A percentile compares a stretch with the other conserved stretches of the same genome.
These are phyloP conservation scores for Auriculariales sp. DNA, from an alignment of 768 basidiomycete genomes.

Conservation along the genomic window DNA sequence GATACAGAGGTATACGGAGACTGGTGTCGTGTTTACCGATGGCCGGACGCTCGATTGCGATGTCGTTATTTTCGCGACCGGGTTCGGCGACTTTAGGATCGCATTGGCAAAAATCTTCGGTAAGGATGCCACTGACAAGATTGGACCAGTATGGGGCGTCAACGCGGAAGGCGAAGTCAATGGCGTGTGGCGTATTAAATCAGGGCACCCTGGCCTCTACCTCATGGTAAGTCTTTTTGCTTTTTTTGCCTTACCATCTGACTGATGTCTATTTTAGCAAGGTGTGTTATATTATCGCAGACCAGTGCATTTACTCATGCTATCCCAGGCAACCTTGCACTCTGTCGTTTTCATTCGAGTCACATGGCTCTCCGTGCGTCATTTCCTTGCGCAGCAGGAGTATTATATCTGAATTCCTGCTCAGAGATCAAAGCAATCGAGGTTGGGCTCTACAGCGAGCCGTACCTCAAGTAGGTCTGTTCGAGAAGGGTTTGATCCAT, in stretches of 20 bases:
- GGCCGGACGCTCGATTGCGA: constrained; percentile 34
- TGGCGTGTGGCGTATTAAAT: constrained; percentile 32
- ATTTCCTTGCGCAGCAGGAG: background rate
- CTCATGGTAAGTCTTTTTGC: constrained; percentile 19
- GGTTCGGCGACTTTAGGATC: constrained; percentile 29
- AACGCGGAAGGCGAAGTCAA: constrained; percentile 49
- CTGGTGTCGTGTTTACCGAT: constrained; percentile 33
- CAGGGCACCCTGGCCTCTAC: constrained; percentile 42
- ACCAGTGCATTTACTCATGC: too few relatives aligned
- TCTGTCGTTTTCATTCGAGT: constrained; percentile 54
- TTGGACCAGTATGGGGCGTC: constrained; percentile 49
- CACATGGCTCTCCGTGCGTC: constrained; percentile 52
- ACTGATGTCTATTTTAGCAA: background rate
- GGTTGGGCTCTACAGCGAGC: constrained; percentile 22
- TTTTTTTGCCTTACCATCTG: background rate
- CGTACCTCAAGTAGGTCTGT: constrained; percentile 5
- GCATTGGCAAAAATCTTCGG: constrained; percentile 33
- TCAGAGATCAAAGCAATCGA: constrained; percentile 60
- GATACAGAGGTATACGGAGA: constrained; percentile 29
- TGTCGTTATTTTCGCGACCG: constrained; percentile 45
- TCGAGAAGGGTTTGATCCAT: too few relatives aligned
- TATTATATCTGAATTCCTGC: background rate
- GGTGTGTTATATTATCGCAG: too few relatives aligned
- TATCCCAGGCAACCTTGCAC: constrained; percentile 45
- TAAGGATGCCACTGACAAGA: constrained; percentile 25